phyloP scores from a whole-genome alignment of 495 filamentous ascomycete species.

The Penicillium diatomitis region DNA sequence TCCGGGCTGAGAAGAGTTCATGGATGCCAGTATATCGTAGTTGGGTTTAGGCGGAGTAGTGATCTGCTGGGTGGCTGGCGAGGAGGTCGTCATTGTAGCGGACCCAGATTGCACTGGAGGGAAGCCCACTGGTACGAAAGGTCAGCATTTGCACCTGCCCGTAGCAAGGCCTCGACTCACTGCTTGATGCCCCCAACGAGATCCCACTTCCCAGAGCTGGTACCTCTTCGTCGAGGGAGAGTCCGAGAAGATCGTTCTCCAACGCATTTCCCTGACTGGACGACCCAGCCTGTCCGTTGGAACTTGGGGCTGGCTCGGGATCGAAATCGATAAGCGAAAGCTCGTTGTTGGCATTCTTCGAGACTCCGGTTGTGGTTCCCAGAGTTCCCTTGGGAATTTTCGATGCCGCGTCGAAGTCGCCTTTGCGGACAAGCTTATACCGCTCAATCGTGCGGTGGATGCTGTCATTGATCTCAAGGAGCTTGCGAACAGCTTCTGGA shows the following conservation, averaged over 20 bases:
- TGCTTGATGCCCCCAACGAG: slow-evolving; percentile 65
- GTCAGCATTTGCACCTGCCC: background rate
- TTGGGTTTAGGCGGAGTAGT: slow-evolving; percentile 37
- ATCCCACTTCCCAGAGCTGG: slow-evolving; percentile 76
- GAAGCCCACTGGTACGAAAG: slow-evolving; percentile 17
- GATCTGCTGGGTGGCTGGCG: slow-evolving; percentile 25
- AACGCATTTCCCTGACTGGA: slow-evolving; percentile 35
- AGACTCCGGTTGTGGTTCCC: slow-evolving; percentile 59
- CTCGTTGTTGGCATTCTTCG: slow-evolving; percentile 71
- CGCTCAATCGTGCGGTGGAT: slow-evolving; percentile 94
- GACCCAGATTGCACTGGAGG: slow-evolving; percentile 15
- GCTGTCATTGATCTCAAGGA: slow-evolving; percentile 95
- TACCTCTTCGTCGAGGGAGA: slow-evolving; percentile 53
- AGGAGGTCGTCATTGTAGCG: slow-evolving; percentile 18
- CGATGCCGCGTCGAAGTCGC: slow-evolving; percentile 80
- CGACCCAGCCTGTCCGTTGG: slow-evolving; percentile 36
- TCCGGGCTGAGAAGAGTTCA: slow-evolving; percentile 33
- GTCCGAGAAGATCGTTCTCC: slow-evolving; percentile 59
- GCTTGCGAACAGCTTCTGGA: slow-evolving; percentile 86
- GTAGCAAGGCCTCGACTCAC: slow-evolving; percentile 38
- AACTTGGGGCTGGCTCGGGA: slow-evolving; percentile 49
- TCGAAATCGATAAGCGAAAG: slow-evolving; percentile 90
- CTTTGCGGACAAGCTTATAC: slow-evolving; percentile 89
- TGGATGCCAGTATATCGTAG: slow-evolving; percentile 54
- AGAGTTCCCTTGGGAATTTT: slow-evolving; percentile 78